A percentile compares a stretch with the other conserved stretches of the same genome.
These are phyloP conservation scores for Candida nitratophila DNA, from an alignment of 805 yeast genomes.

Conservation along the genomic window DNA sequence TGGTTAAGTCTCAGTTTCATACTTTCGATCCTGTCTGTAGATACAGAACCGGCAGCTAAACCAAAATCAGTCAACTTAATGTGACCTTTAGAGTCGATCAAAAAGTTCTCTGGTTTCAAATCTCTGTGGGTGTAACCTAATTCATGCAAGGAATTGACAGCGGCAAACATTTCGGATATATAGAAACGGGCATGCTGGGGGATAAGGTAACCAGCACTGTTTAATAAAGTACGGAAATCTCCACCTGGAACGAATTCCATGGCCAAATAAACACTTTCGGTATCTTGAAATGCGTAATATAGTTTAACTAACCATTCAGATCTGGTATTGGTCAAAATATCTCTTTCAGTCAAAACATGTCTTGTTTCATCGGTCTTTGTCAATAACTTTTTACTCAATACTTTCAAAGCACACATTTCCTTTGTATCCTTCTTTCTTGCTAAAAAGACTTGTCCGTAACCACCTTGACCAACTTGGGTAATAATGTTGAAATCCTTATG, in stretches of 20 bases:
- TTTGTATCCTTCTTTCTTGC: constrained; percentile 91
- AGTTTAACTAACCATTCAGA: constrained; percentile 94
- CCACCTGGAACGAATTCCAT: constrained; percentile 99
- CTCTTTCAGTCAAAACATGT: constrained; percentile 94
- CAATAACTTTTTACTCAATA: constrained; percentile 78
- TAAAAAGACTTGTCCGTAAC: constrained; percentile 96
- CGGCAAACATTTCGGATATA: constrained; percentile 91
- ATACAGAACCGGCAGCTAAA: constrained; percentile 91
- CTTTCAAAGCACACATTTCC: constrained; percentile 93
- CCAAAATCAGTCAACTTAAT: constrained; percentile 95
- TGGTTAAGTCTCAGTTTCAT: constrained; percentile 62
- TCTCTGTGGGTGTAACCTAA: constrained; percentile 96
- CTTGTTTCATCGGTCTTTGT: constrained; percentile 90
- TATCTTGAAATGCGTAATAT: constrained; percentile 91
- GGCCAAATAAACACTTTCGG: constrained; percentile 83
- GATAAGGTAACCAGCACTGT: constrained; percentile 85
- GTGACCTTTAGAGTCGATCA: constrained; percentile 86
- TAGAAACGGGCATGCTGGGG: constrained; percentile 96
- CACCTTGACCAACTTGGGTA: constrained; percentile 99
- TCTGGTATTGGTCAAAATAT: constrained; percentile 90
- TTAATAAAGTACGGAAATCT: constrained; percentile 88
- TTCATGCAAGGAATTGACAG: constrained; percentile 89
- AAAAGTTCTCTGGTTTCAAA: constrained; percentile 89
- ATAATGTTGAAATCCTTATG: constrained; percentile 94
- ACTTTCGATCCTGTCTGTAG: constrained; percentile 87